A percentile compares a stretch with the other conserved stretches of the same genome.
phyloP scores from a whole-genome alignment of 202 grass and related monocot species.

The Tripidium arundinaceum region DNA sequence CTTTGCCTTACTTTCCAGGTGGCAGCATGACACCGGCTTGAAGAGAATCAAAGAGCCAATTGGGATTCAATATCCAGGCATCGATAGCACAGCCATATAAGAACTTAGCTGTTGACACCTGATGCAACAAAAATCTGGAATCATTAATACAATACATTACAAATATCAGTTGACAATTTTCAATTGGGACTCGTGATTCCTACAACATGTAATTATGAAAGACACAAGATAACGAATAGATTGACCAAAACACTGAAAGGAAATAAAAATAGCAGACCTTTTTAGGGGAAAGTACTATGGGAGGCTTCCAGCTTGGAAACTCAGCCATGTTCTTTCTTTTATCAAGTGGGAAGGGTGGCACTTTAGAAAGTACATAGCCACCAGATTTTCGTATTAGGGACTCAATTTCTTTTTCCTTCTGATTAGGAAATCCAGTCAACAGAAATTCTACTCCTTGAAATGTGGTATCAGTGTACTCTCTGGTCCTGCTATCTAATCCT shows the following conservation, averaged over 20 bases:
- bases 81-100: constrained; percentile 88
- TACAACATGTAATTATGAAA: not conserved
- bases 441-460: constrained; percentile 86
- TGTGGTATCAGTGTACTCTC: constrained; percentile 30
- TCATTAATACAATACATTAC: not conserved
- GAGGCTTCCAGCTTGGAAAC: constrained; percentile 53
- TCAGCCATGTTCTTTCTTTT: constrained; percentile 46
- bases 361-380: constrained; percentile 66
- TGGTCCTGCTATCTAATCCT: constrained; percentile 47
- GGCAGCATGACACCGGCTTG: constrained; percentile 48
- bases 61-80: constrained; percentile 64
- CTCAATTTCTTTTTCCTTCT: constrained; percentile 72
- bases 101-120: constrained; percentile 80
- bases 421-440: constrained; percentile 72
- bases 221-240: not conserved
- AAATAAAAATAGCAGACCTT: constrained; percentile 51
- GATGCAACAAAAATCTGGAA: constrained; percentile 33
- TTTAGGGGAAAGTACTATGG: constrained; percentile 73
- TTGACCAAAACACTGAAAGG: not conserved
- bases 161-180: constrained; percentile 10
- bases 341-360: constrained; percentile 52
- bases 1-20: constrained; percentile 69
- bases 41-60: constrained; percentile 74
- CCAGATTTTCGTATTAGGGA: constrained; percentile 54
- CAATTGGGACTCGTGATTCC: constrained; percentile 28